Base-by-base conservation (phyloP, 2,329 filamentous ascomycete genomes). In the Fusarium buxicola region DNA sequence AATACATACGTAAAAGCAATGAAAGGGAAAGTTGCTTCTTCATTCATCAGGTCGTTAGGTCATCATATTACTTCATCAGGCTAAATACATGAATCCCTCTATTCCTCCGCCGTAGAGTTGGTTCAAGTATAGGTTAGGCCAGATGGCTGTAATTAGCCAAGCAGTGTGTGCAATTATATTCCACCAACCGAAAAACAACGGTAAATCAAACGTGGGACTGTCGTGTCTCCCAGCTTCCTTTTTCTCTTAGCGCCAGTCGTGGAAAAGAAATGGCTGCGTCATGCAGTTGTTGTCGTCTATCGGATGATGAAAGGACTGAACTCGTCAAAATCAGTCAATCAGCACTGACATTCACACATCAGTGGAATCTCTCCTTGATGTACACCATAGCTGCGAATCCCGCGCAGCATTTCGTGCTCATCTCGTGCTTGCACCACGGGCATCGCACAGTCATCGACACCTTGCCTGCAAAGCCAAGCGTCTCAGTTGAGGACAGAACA, bases 371-470 rank as follows among this genome's bases (percentile, higher is more conserved):
- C 73, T 91, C 87, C 69, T 85, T 85, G 67, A 92, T 76, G 60
- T 88, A 85, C 5, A 92, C 84, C 39, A 89, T 81, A 2, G 89
- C 86, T 10, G 86, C 85, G 76, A 89, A 89, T 8, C 88, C 89
- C 10, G 88, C 83, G 72, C 89, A 92, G 75, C 89, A 92, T 55
- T 76, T 78, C 12, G 83, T 88, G 64, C 81, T 88, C 89, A 92
- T 91, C 45, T 84, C 83, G 76, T 92, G 89, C 38, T 80, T 80
- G 72, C 89, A 92, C 89, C 89, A 92, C 8, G 88, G 88, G 72
- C 89, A 92, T 64, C 84, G 85, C 24, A 90, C 85, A 69, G 82
- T 85, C 63, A 87, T 88, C 8, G 82, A 86, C 39, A 88, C 81
- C 7, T 82, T 77, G 1, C 85, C 85, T 36, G 81, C 81, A 38